Percentiles rank a stretch among this genome's conserved stretches.
phyloP scores from a whole-genome alignment of 306 rosid genomes.

The Sicyos edulis region DNA sequence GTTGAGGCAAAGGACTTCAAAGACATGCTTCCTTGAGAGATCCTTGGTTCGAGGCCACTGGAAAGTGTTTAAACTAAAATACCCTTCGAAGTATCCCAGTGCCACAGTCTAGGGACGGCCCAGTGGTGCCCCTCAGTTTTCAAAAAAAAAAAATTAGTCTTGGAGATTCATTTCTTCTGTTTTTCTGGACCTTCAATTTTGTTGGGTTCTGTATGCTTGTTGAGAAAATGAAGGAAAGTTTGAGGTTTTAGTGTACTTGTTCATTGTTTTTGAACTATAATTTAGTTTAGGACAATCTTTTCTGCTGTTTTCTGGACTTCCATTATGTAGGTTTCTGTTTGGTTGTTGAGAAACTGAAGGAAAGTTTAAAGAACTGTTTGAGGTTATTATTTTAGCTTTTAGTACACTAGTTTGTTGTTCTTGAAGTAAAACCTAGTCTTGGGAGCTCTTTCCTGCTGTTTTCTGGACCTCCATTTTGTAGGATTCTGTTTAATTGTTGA shows the following conservation, averaged over 20 bases:
- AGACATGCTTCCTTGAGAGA: too few relatives aligned
- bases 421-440: background rate
- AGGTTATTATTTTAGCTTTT: background rate
- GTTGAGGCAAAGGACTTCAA: too few relatives aligned
- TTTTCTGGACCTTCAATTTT: background rate
- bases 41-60: too few relatives aligned
- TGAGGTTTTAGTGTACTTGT: background rate
- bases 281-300: background rate
- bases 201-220: background rate
- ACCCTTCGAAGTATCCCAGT: too few relatives aligned
- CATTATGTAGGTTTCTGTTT: background rate
- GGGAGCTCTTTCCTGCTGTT: background rate
- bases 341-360: slow-evolving; percentile 6
- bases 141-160: too few relatives aligned
- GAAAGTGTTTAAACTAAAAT: too few relatives aligned
- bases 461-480: background rate
- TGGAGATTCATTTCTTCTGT: background rate
- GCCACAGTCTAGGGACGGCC: too few relatives aligned
- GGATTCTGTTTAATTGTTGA: background rate
- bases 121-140: too few relatives aligned
- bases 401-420: background rate
- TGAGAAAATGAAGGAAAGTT: background rate
- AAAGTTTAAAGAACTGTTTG: background rate
- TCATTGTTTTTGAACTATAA: background rate
- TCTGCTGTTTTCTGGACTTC: background rate